Conservation (phyloP, 352 stramenopile genomes). For the Phytophthora sansomeana region DNA sequence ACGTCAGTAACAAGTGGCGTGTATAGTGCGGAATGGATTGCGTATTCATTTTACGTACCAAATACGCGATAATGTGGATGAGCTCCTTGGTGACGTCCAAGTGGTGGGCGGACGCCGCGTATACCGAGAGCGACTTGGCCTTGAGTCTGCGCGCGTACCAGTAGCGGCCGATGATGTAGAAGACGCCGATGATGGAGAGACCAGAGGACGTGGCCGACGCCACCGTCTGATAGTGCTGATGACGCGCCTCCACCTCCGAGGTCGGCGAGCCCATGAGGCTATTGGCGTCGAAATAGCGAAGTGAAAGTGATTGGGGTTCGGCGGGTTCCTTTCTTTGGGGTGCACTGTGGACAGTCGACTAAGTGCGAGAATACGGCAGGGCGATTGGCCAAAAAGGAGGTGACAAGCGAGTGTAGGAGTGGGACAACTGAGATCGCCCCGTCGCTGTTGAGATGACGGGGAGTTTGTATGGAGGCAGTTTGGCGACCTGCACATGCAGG, state of each 20-base stretch:
- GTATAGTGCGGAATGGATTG: neutral
- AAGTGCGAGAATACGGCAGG: neutral
- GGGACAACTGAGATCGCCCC: neutral
- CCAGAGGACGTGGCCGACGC: conserved; percentile 75
- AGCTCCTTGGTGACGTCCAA: conserved; percentile 88
- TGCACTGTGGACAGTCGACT: neutral
- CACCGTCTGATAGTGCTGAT: conserved; percentile 54
- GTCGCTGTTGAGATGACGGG: neutral
- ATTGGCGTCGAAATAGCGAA: conserved; percentile 25
- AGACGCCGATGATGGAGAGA: conserved; percentile 79
- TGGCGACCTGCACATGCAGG: conserved; percentile 16
- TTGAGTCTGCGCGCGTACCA: conserved; percentile 74
- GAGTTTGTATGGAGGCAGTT: neutral
- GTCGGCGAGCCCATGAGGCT: conserved; percentile 19
- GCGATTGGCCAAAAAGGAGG: conserved; percentile 18
- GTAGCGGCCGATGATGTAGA: conserved; percentile 88
- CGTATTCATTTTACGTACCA: conserved; percentile 41
- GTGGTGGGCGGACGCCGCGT: conserved; percentile 53
- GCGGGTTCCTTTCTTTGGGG: neutral
- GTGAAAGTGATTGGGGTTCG: conserved; percentile 12
- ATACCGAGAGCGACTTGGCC: conserved; percentile 52
- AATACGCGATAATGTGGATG: conserved; percentile 85
- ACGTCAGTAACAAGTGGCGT: neutral
- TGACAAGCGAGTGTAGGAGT: conserved; percentile 25
- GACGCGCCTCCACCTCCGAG: conserved; percentile 21